Conservation (phyloP, 2,329 filamentous ascomycete species). For the Fusarium chaquense region DNA sequence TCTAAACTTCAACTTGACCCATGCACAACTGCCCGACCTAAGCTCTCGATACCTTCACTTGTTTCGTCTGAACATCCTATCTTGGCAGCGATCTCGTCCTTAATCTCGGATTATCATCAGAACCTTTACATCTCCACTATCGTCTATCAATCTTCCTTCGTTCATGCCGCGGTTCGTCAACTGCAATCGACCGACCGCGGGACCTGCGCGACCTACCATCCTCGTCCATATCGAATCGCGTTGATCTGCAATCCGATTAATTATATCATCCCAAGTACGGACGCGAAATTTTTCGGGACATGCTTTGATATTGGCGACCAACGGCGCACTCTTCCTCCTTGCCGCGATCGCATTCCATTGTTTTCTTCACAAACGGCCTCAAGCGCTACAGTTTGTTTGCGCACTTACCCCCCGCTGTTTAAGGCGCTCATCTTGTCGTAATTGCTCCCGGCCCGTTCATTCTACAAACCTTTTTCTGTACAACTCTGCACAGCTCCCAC, state of each 20-base stretch:
- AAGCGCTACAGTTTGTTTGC: conserved; percentile 32
- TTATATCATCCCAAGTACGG: conserved; percentile 2
- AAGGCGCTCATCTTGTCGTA: conserved; percentile 15
- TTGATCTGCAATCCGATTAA: conserved; percentile 25
- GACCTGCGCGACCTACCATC: conserved; percentile 44
- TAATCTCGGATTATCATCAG: background rate
- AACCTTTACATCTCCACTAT: background rate
- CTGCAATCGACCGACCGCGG: conserved; percentile 45
- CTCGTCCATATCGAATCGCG: conserved; percentile 44
- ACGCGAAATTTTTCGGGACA: conserved; percentile 31
- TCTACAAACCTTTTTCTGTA: conserved; percentile 11
- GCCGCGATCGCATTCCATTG: conserved; percentile 35
- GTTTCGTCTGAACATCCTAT: background rate
- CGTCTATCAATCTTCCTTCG: background rate
- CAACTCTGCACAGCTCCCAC: conserved; percentile 20
- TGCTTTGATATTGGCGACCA: conserved; percentile 40
- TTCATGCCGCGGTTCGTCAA: conserved; percentile 44
- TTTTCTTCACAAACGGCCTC: conserved; percentile 19
- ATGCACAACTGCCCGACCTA: conserved; percentile 28
- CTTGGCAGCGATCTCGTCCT: background rate
- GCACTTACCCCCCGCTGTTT: conserved; percentile 30
- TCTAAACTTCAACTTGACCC: conserved; percentile 30
- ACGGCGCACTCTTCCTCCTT: conserved; percentile 37
- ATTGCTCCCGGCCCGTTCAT: conserved; percentile 25
- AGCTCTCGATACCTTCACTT: conserved; percentile 36